Evolutionary conservation across 306 rosid genomes (phyloP), one percentile per base, ranked within the genome.

Genomic region (Fragaria vesca): DNA sequence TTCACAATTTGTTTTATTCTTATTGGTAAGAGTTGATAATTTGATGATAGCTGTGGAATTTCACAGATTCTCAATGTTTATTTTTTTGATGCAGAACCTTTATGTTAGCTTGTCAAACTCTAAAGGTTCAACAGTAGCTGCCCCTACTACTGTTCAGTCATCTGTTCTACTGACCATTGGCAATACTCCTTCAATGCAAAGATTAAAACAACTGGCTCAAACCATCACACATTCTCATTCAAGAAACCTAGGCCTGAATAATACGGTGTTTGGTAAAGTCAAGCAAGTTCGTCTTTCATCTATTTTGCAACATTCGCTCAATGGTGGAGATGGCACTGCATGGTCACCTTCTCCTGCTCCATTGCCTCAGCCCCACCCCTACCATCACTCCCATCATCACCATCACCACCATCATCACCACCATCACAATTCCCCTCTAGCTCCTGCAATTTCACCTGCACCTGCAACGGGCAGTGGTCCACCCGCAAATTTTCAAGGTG

Each of bases 211-310:
- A 84, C 86, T 94, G 80, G 96, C 96, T 4, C 93, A 94, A 85
- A 90, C 97, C 80, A 94, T 91, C 85, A 85, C 89, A 24, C 90
- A 89, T 60, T 87, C 87, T 76, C 95, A 90, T 82, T 82, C 91
- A 21, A 66, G 80, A 86, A 94, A 94, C 84, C 94, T 94, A 57
- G 98, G 98, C 83, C 87, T 94, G 85, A 90, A 94, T 75, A 84
- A 94, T 81, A 87, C 97, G 18, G 87, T 87, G 60, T 94, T 94
- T 84, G 98, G 98, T 36, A 88, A 77, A 84, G 98, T 94, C 67
- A 94, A 94, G 89, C 98, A 90, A 83, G 98, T 94, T 73, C 92
- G 85, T 30, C 96, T 94, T 76, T 91, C 98, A 57, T 86, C 96
- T 42, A 74, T 86, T 73, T 85, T 85, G 82, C 91, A 88, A 75